These are phyloP conservation scores for Fusarium clavum DNA, from an alignment of 2,329 filamentous ascomycete species.

Conservation along the genomic window DNA sequence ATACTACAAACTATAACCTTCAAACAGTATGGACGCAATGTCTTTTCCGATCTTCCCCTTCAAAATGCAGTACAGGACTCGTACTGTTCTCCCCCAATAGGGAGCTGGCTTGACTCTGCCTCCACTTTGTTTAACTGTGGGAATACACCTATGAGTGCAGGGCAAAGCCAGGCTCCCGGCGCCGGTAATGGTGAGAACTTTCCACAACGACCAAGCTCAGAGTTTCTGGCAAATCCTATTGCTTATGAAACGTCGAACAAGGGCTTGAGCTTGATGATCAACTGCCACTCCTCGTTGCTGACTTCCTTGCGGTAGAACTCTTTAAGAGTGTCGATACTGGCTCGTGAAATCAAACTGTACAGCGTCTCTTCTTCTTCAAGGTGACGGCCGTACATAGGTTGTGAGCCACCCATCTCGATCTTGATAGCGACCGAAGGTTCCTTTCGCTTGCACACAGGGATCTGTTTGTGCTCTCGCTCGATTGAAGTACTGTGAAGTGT, in stretches of 20 bases:
- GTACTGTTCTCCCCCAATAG: constrained; percentile 1
- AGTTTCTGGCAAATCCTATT: background rate
- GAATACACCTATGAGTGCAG: constrained; percentile 1
- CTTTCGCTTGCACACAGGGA: constrained; percentile 91
- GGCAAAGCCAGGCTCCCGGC: constrained; percentile 14
- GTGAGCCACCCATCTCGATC: constrained; percentile 91
- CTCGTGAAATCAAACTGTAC: constrained; percentile 87
- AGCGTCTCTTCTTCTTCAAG: constrained; percentile 90
- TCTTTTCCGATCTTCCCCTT: constrained; percentile 19
- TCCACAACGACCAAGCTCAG: background rate
- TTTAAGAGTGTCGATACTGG: constrained; percentile 94
- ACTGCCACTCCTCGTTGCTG: constrained; percentile 89
- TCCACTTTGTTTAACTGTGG: background rate
- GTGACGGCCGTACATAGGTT: constrained; percentile 94
- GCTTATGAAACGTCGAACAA: constrained; percentile 85
- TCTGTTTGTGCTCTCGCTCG: constrained; percentile 96
- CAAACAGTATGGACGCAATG: constrained; percentile 24
- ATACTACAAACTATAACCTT: constrained; percentile 18
- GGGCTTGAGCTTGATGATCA: constrained; percentile 96
- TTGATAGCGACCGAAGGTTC: constrained; percentile 98
- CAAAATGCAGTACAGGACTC: constrained; percentile 11
- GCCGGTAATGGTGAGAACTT: constrained; percentile 8
- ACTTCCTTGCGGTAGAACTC: constrained; percentile 93
- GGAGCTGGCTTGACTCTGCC: constrained; percentile 11
- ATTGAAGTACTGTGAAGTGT: constrained; percentile 79